Conservation (phyloP, 2,329 filamentous ascomycete genomes). For the Pseudogymnoascus sp. region DNA sequence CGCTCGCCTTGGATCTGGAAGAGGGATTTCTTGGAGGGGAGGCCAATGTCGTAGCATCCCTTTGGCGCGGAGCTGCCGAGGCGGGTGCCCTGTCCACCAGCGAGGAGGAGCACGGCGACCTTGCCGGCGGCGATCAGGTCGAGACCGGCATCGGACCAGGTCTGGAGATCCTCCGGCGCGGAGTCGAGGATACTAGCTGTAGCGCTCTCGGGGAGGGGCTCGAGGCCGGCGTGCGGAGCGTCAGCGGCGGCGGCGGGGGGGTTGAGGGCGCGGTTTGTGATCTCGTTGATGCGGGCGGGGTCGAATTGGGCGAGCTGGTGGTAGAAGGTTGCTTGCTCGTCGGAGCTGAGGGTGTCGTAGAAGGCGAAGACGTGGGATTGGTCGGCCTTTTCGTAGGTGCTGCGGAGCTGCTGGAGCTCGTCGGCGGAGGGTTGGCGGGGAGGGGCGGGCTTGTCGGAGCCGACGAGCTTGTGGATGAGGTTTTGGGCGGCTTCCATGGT, state of each 20-base stretch:
- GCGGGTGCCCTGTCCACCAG: constrained; percentile 90
- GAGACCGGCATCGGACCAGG: constrained; percentile 71
- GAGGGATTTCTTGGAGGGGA: constrained; percentile 85
- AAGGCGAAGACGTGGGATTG: constrained; percentile 83
- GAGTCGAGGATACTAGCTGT: constrained; percentile 91
- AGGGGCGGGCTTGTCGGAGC: constrained; percentile 23
- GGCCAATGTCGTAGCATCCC: constrained; percentile 93
- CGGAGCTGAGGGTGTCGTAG: constrained; percentile 66
- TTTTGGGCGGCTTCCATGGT: constrained; percentile 35
- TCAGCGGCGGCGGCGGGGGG: constrained; percentile 51
- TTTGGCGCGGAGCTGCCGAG: constrained; percentile 93
- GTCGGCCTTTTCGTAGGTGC: constrained; percentile 64
- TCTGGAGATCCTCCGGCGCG: constrained; percentile 63
- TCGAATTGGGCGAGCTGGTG: constrained; percentile 76
- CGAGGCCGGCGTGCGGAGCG: constrained; percentile 42
- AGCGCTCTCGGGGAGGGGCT: constrained; percentile 79
- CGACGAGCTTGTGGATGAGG: constrained; percentile 39
- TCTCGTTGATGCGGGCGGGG: constrained; percentile 77
- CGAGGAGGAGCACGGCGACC: constrained; percentile 87
- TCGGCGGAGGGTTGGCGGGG: constrained; percentile 29
- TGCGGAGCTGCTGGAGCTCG: constrained; percentile 46
- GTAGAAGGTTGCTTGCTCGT: constrained; percentile 72
- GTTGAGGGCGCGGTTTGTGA: constrained; percentile 74
- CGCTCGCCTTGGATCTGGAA: constrained; percentile 98
- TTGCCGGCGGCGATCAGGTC: constrained; percentile 59